phyloP scores from a whole-genome alignment of 208 protist species.

The Leishmania arabica region DNA sequence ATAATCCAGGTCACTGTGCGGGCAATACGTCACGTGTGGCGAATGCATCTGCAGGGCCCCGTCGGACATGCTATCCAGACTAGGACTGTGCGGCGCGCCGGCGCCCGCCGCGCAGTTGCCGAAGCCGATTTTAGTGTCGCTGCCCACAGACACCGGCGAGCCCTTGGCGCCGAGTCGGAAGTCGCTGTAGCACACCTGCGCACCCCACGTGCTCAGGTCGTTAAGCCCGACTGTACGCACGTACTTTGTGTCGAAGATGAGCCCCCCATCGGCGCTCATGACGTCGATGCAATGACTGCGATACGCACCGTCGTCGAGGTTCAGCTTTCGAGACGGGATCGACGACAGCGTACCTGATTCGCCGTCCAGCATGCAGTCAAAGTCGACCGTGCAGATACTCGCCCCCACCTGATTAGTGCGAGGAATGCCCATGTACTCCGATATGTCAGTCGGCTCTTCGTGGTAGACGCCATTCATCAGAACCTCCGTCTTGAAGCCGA shows the following conservation, averaged over 20 bases:
- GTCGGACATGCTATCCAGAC: constrained; percentile 22
- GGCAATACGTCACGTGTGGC: background rate
- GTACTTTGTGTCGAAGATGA: constrained; percentile 83
- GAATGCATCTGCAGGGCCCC: background rate
- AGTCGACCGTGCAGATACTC: constrained; percentile 59
- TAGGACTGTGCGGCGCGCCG: constrained; percentile 11
- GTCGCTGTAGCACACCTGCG: constrained; percentile 70
- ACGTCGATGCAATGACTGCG: constrained; percentile 70
- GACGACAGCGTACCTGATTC: constrained; percentile 77
- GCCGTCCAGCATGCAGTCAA: constrained; percentile 82
- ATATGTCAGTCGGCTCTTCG: constrained; percentile 21
- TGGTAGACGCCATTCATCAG: constrained; percentile 87
- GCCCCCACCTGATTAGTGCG: constrained; percentile 63
- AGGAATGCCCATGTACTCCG: constrained; percentile 20
- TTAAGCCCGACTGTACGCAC: constrained; percentile 57
- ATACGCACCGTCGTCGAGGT: constrained; percentile 74
- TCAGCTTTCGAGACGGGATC: constrained; percentile 59
- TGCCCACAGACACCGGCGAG: constrained; percentile 13
- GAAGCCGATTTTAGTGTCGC: constrained; percentile 16
- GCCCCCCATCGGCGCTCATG: constrained; percentile 76
- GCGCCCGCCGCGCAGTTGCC: constrained; percentile 7
- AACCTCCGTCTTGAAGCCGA: constrained; percentile 67
- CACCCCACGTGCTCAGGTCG: constrained; percentile 73
- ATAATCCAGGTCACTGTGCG: constrained; percentile 39
- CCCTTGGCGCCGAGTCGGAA: constrained; percentile 43